Percentiles rank a stretch among this genome's conserved stretches.
These are phyloP conservation scores for Gloeostereum incarnatum DNA, from an alignment of 768 basidiomycete genomes.

Conservation along the genomic window DNA sequence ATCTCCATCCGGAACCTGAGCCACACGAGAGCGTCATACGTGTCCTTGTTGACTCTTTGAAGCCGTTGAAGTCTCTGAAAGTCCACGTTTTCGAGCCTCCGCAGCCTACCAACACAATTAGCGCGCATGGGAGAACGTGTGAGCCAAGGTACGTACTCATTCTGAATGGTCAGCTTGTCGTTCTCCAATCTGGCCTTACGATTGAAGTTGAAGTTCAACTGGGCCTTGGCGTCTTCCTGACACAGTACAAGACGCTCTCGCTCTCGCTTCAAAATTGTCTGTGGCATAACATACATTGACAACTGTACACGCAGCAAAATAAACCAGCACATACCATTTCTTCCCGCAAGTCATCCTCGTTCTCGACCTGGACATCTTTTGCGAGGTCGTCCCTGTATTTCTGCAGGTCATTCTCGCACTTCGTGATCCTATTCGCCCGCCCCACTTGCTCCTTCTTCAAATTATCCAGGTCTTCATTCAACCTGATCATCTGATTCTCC, in stretches of 20 bases:
- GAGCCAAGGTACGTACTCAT: too few relatives aligned
- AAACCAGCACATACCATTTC: slow-evolving; percentile 30
- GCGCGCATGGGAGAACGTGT: not conserved
- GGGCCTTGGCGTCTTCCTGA: too few relatives aligned
- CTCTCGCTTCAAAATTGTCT: slow-evolving; percentile 19
- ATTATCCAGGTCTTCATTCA: slow-evolving; percentile 35
- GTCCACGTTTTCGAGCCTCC: slow-evolving; percentile 43
- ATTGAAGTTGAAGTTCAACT: too few relatives aligned
- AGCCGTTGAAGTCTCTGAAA: slow-evolving; percentile 52
- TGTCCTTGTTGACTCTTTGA: slow-evolving; percentile 43
- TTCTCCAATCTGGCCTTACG: too few relatives aligned
- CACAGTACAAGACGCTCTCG: slow-evolving; percentile 10
- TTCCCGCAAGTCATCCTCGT: slow-evolving; percentile 31
- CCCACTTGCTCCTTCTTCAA: slow-evolving; percentile 58
- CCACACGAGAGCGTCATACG: slow-evolving; percentile 63
- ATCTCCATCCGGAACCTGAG: slow-evolving; percentile 78
- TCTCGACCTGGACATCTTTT: slow-evolving; percentile 42
- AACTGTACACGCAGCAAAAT: not conserved
- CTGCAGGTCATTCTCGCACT: too few relatives aligned
- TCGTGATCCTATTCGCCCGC: slow-evolving; percentile 42
- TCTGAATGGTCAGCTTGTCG: too few relatives aligned
- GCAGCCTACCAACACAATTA: slow-evolving; percentile 29
- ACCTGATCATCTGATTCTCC: slow-evolving; percentile 37
- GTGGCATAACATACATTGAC: not conserved
- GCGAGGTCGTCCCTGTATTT: slow-evolving; percentile 37